Evolutionary conservation across 371 early-diverging fungal genomes (phyloP), one percentile per base, ranked within the genome.

Genomic region (Phascolomyces articulosus): DNA sequence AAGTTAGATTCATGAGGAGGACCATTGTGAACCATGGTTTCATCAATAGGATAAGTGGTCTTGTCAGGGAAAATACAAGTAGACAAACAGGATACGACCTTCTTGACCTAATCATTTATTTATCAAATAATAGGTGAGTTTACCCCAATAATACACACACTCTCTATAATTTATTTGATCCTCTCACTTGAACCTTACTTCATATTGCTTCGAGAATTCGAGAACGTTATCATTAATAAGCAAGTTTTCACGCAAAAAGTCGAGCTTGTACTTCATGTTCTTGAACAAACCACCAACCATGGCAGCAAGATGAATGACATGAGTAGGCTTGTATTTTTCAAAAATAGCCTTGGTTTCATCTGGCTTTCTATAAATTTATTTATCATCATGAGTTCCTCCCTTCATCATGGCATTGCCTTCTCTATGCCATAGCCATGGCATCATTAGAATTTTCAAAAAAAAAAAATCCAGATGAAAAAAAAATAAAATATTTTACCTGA

Each of bases 11-110:
- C 86, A 62, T 95, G 95, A 53, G 95, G 95, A 62, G 93, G 93
- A 38, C 95, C 95, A 57, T 85, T 83, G 75, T 95, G 95, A 55
- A 95, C 86, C 93, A 93, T 95, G 56, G 89, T 90, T 77, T 95
- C 95, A 68, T 92, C 91, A 71, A 95, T 92, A 64, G 95, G 95
- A 72, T 95, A 95, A 15, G 86, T 79, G 26, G 93, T 92, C 72
- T 92, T 90, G 74, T 93, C 93, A 40, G 95, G 95, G 82, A 95
- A 92, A 55, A 95, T 88, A 78, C 95, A 95, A 23, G 95, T 95
- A 18, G 91, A 91, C 63, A 95, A 84, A 75, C 95, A 95, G 6
- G 93, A 92, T 48, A 95, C 92, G 47, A 93, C 89, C 79, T 93
- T 95, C 79, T 90, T 73, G 71, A 92, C 90, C 89, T 90, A n/a